Percentiles rank a stretch among this genome's conserved stretches.
These are phyloP conservation scores for Plasmodium cynomolgi DNA, from an alignment of 169 alveolate species.

Conservation along the genomic window DNA sequence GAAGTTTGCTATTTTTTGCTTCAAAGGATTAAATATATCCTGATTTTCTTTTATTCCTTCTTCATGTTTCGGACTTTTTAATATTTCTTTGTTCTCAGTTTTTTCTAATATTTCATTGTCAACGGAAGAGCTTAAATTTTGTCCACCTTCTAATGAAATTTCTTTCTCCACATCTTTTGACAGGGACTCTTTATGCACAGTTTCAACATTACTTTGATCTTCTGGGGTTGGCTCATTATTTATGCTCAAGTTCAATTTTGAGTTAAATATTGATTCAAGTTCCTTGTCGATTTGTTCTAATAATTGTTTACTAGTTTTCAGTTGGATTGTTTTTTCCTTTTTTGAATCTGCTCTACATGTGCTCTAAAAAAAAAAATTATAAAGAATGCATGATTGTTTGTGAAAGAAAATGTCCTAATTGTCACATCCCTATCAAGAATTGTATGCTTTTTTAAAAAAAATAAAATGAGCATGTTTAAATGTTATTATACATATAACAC, in stretches of 20 bases:
- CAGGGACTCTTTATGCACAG: neutral
- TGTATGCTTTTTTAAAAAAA: no score
- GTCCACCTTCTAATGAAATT: neutral
- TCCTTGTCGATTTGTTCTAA: neutral
- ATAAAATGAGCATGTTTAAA: no score
- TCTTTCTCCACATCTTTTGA: neutral
- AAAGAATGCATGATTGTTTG: neutral
- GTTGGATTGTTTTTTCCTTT: neutral
- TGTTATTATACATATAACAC: neutral
- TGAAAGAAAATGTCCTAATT: neutral
- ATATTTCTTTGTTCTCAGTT: no score
- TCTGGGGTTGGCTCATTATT: no score
- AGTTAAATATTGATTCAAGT: neutral
- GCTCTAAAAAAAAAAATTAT: neutral
- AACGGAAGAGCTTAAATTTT: neutral
- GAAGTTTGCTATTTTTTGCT: neutral
- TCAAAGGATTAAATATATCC: neutral
- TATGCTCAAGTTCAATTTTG: no score
- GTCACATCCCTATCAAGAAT: neutral
- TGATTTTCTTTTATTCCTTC: no score
- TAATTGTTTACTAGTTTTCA: neutral
- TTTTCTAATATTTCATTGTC: neutral
- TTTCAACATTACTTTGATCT: neutral
- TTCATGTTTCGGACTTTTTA: no score
- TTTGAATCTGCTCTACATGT: neutral